Percentiles rank a stretch among this genome's conserved stretches.
These are phyloP conservation scores for Rhodotorula sp. DNA, from an alignment of 1,284 basidiomycete species.

Conservation along the genomic window DNA sequence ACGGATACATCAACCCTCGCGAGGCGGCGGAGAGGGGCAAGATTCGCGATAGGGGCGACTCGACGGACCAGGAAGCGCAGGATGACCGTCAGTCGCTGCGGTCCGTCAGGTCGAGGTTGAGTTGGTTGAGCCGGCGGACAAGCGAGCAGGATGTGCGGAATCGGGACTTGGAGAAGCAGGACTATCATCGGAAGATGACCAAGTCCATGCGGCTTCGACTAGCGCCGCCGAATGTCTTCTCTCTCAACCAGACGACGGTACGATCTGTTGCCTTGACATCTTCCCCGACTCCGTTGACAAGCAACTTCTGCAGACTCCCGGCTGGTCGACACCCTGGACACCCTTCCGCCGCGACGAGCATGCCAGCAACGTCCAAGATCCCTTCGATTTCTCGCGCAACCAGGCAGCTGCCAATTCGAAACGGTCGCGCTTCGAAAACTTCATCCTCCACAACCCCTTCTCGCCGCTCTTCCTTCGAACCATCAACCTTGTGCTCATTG, in stretches of 20 bases:
- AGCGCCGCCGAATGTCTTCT: constrained; percentile 33
- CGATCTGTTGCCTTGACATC: background rate
- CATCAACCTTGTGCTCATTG: constrained; percentile 77
- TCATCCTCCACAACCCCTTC: constrained; percentile 49
- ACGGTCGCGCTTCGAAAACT: constrained; percentile 45
- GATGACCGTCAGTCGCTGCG: constrained; percentile 13
- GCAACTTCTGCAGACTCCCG: constrained; percentile 27
- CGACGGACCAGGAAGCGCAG: background rate
- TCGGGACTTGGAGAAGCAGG: constrained; percentile 31
- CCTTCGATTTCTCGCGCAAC: constrained; percentile 28
- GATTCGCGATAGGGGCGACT: background rate
- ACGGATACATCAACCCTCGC: constrained; percentile 35
- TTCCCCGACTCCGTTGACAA: background rate
- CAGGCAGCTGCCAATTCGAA: constrained; percentile 48
- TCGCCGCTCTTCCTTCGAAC: constrained; percentile 70
- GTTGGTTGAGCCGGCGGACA: constrained; percentile 2
- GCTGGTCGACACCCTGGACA: constrained; percentile 39
- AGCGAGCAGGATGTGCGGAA: background rate
- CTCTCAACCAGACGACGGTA: constrained; percentile 38
- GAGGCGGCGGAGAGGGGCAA: constrained; percentile 27
- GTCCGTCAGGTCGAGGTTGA: constrained; percentile 16
- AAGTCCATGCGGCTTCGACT: constrained; percentile 23
- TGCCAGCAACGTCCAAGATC: constrained; percentile 16
- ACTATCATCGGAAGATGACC: constrained; percentile 29
- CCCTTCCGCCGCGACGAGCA: constrained; percentile 33